phyloP scores from a whole-genome alignment of 495 filamentous ascomycete species.

The Hyaloscypha hepaticicola region DNA sequence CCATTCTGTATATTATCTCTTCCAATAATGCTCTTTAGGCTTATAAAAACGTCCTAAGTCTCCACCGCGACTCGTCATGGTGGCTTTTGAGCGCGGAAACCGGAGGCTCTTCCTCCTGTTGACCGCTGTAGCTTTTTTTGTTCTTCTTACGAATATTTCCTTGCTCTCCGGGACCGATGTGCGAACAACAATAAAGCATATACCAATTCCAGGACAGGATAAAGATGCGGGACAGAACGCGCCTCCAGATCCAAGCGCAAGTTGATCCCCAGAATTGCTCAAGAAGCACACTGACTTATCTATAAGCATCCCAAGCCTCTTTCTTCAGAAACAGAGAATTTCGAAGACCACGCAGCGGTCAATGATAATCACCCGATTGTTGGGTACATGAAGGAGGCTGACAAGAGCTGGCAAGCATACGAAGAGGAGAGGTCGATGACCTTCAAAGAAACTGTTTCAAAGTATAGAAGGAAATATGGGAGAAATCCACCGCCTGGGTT shows the following conservation, averaged over 20 bases:
- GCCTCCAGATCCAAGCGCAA: slow-evolving; percentile 20
- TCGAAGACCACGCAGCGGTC: slow-evolving; percentile 24
- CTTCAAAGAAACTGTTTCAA: slow-evolving; percentile 57
- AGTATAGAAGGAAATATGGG: slow-evolving; percentile 62
- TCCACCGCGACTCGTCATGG: slow-evolving; percentile 6
- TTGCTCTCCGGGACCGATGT: slow-evolving; percentile 24
- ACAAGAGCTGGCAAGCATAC: slow-evolving; percentile 40
- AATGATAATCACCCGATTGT: slow-evolving; percentile 45
- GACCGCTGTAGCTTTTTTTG: slow-evolving; percentile 11
- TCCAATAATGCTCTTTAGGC: neutral
- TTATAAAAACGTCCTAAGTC: neutral
- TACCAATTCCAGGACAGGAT: slow-evolving; percentile 23
- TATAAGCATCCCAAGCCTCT: slow-evolving; percentile 15
- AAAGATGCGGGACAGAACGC: slow-evolving; percentile 1
- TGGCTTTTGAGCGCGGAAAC: slow-evolving; percentile 21
- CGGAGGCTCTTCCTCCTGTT: slow-evolving; percentile 24
- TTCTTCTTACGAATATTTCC: slow-evolving; percentile 25
- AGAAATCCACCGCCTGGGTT: slow-evolving; percentile 72
- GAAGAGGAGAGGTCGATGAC: slow-evolving; percentile 44
- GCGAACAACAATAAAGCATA: slow-evolving; percentile 22
- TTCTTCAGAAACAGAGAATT: slow-evolving; percentile 23
- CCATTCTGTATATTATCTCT: neutral
- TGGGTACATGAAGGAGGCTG: slow-evolving; percentile 41
- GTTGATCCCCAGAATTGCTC: neutral
- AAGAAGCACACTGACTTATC: neutral